Evolutionary conservation across 1,139 yeast species (phyloP), one percentile per base, ranked within the genome.

Genomic region (Kodamaea arcana): DNA sequence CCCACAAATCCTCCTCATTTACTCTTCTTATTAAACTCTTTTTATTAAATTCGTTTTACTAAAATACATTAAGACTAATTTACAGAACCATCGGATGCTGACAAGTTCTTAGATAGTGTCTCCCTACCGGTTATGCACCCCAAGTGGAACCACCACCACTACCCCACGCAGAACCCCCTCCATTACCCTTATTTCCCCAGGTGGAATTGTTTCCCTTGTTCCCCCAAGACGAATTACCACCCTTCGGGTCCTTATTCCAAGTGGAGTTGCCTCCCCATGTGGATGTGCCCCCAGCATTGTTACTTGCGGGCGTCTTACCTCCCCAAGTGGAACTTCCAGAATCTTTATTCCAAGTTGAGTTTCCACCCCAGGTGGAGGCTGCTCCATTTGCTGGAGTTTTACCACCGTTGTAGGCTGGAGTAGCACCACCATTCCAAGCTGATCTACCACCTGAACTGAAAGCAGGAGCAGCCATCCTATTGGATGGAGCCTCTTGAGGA

Each of bases 401-500:
- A 7, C 43, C 43, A 16, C 49, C 48, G 27, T 37, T 43, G 36
- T 51, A 52, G 12, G 61, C 60, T 24, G 65, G 59, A 16, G 66
- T 59, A 38, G 55, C 57, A 10, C 62, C 61, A 15, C 53, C 54
- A 7, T 78, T 80, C 65, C 78, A 74, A 2, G 77, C 60, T 9
- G 78, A 69, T 5, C 71, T 68, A 32, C 56, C 56, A 30, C 75
- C 73, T 2, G 71, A 57, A 15, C 66, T 55, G 52, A 67, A 69
- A 3, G 75, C 67, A 3, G 75, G 74, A 1, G 62, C 67, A 42
- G 36, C 55, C 46, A 65, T 58, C 40, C 54, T 54, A 43, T 47
- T 58, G 45, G 48, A 34, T 27, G 38, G 23, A 16, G 13, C 31
- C 11, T 35, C 36, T 13, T 13, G 24, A 3, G 64, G 54, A 1